phyloP scores from a whole-genome alignment of 805 yeast genomes.

The Saccharomycopsis sp. region DNA sequence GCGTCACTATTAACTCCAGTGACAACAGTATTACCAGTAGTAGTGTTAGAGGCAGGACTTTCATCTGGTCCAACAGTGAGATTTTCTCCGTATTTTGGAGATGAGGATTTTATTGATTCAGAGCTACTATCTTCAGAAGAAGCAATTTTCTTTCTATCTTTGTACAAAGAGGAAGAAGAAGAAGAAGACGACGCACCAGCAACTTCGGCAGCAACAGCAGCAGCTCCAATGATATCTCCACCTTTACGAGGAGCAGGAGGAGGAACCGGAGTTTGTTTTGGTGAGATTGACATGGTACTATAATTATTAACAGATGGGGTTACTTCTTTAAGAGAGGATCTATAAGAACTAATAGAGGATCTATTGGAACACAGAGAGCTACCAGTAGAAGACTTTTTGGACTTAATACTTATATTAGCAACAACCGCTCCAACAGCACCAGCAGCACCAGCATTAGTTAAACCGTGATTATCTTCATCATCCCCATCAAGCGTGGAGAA shows the following conservation, averaged over 20 bases:
- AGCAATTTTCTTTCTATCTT: slow-evolving; percentile 2
- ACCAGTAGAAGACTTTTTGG: not conserved
- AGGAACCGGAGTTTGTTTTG: not conserved
- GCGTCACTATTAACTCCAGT: slow-evolving; percentile 16
- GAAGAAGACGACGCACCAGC: not conserved
- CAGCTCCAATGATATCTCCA: too few species aligned
- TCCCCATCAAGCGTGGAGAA: slow-evolving; percentile 9
- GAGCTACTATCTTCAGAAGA: not conserved
- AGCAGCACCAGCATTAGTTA: slow-evolving; percentile 2
- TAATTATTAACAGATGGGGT: slow-evolving; percentile 7
- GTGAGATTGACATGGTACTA: not conserved
- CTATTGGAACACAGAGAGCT: not conserved
- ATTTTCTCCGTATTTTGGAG: not conserved
- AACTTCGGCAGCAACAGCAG: too few species aligned
- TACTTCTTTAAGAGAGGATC: slow-evolving; percentile 14
- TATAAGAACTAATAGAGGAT: slow-evolving; percentile 11
- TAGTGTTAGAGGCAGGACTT: slow-evolving; percentile 17
- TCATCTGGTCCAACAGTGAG: slow-evolving; percentile 1
- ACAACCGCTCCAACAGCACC: slow-evolving; percentile 2
- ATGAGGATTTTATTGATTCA: too few species aligned
- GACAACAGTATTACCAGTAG: slow-evolving; percentile 13
- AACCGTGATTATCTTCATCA: not conserved
- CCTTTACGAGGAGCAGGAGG: not conserved
- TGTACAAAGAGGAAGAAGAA: slow-evolving; percentile 1
- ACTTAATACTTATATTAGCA: not conserved